phyloP scores from a whole-genome alignment of 495 filamentous ascomycete genomes.

The Jackrogersella minutella region DNA sequence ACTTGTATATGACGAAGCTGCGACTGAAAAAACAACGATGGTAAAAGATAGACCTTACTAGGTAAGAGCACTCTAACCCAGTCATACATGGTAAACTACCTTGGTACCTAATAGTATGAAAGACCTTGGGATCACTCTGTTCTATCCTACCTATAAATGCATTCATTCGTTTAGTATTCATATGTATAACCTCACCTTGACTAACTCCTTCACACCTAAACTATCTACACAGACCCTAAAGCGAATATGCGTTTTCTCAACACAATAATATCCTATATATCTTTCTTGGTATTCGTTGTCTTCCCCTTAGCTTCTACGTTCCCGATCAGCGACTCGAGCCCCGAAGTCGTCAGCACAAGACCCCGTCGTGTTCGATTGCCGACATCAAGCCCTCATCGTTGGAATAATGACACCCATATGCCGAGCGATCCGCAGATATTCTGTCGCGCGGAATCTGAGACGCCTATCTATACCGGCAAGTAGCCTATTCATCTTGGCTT shows the following conservation, averaged over 20 bases:
- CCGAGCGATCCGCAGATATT: constrained; percentile 25
- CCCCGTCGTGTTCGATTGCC: neutral
- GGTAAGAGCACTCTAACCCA: no score
- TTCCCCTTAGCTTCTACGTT: neutral
- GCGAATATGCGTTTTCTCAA: constrained; percentile 7
- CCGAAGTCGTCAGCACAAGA: neutral
- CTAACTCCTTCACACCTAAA: neutral
- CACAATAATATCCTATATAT: neutral
- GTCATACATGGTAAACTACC: no score
- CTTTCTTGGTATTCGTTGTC: neutral
- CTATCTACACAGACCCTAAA: neutral
- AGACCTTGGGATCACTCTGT: no score
- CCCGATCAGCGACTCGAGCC: neutral
- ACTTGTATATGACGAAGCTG: no score
- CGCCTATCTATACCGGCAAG: constrained; percentile 28
- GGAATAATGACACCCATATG: constrained; percentile 9
- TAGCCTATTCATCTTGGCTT: neutral
- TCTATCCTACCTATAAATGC: no score
- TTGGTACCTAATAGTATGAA: no score
- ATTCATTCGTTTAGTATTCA: no score
- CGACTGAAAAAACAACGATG: no score
- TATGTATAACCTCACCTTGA: neutral
- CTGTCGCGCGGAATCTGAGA: constrained; percentile 21
- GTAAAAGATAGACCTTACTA: no score
- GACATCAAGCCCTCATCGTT: neutral